phyloP scores from a whole-genome alignment of 306 rosid genomes.

The Neltuma alba region DNA sequence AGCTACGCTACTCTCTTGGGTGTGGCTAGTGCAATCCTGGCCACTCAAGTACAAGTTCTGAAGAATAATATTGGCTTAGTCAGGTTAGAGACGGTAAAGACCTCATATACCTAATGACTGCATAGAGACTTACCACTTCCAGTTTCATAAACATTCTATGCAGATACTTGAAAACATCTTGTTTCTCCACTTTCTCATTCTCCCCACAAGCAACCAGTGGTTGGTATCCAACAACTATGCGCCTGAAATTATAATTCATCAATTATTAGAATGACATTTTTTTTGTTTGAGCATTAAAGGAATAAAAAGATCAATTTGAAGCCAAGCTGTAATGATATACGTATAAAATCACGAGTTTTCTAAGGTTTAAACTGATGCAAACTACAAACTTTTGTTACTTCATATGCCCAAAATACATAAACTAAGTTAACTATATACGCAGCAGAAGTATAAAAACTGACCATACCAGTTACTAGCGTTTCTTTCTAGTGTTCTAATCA shows the following conservation, averaged over 20 bases:
- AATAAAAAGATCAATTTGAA: not conserved
- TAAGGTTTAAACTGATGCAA: not conserved
- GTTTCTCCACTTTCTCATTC: slow-evolving; percentile 37
- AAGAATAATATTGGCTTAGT: not conserved
- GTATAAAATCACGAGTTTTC: not conserved
- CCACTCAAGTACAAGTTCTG: slow-evolving; percentile 66
- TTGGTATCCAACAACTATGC: slow-evolving; percentile 56
- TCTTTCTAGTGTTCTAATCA: slow-evolving; percentile 45
- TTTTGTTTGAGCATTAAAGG: not conserved
- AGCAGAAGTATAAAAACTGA: not conserved
- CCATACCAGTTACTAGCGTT: slow-evolving; percentile 60
- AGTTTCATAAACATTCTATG: slow-evolving; percentile 37
- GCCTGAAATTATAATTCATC: slow-evolving; percentile 41
- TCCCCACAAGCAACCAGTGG: slow-evolving; percentile 45
- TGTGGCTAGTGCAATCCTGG: slow-evolving; percentile 44
- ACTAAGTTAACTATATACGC: not conserved
- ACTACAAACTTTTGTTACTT: not conserved
- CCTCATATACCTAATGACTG: not conserved
- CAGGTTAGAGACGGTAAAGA: not conserved
- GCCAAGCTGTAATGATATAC: not conserved
- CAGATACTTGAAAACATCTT: slow-evolving; percentile 37
- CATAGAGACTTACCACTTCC: slow-evolving; percentile 51
- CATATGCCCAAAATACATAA: not conserved
- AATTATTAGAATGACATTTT: slow-evolving; percentile 19
- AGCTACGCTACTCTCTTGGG: slow-evolving; percentile 36